These are phyloP conservation scores for Beta vulgaris DNA, from an alignment of 148 eudicot genomes.

Conservation along the genomic window DNA sequence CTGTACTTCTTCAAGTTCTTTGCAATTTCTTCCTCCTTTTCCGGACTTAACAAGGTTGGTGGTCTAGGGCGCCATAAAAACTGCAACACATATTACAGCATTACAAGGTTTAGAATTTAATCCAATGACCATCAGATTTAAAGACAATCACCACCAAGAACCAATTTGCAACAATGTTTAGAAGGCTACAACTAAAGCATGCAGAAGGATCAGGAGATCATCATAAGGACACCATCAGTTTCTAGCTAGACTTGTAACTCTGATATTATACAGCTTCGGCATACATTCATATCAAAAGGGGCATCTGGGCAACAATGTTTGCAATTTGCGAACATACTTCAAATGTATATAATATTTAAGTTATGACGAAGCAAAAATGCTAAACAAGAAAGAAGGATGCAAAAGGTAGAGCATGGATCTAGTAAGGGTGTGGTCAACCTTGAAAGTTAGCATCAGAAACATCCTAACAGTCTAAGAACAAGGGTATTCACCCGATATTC, in stretches of 20 bases:
- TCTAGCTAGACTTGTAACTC: no score
- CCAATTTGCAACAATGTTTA: not conserved
- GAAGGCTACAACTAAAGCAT: not conserved
- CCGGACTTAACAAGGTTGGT: constrained; percentile 68
- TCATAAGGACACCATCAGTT: not conserved
- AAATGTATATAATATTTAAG: no score
- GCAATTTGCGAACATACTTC: no score
- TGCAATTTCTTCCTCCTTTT: constrained; percentile 89
- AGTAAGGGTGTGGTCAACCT: no score
- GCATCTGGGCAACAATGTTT: not conserved
- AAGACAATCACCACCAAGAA: not conserved
- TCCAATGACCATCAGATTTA: not conserved
- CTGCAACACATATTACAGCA: no score
- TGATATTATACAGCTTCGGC: no score
- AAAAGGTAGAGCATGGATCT: not conserved
- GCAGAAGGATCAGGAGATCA: not conserved
- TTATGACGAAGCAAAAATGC: not conserved
- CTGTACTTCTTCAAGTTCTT: constrained; percentile 87
- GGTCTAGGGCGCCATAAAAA: constrained; percentile 93
- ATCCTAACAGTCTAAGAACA: not conserved
- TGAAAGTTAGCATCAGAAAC: not conserved
- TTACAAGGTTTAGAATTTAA: no score
- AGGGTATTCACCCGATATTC: not conserved
- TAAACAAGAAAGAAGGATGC: not conserved
- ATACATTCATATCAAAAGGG: not conserved